Evolutionary conservation across 257 asterid genomes (phyloP).

Genomic region (Solanum ahanhuiri): DNA sequence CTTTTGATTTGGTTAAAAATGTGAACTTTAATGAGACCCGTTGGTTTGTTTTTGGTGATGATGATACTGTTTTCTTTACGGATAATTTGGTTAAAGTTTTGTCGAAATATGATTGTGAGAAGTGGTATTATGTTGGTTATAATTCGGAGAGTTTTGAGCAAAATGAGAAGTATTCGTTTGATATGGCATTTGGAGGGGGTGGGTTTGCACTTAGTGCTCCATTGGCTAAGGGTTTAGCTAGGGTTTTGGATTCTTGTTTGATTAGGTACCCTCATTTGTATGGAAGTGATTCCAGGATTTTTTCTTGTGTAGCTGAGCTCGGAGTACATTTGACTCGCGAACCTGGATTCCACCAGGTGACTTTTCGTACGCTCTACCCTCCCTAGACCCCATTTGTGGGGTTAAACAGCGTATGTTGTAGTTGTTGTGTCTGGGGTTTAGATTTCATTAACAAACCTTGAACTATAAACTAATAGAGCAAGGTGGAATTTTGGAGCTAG

Average conservation of each 20-base stretch:
- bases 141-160: constrained; percentile 67
- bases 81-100: constrained; percentile 48
- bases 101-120: constrained; percentile 45
- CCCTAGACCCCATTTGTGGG: not conserved
- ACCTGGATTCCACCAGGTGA: constrained; percentile 80
- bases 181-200: constrained; percentile 84
- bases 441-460: not conserved
- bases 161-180: constrained; percentile 53
- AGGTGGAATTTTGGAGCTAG: not conserved
- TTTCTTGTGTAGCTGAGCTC: constrained; percentile 67
- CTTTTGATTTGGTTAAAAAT: constrained; percentile 21
- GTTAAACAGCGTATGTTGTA: not conserved
- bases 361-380: not conserved
- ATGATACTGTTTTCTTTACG: constrained; percentile 53
- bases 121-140: constrained; percentile 57
- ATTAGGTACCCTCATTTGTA: constrained; percentile 59
- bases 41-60: constrained; percentile 79
- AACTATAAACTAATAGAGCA: not conserved
- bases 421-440: not conserved
- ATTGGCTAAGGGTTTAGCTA: constrained; percentile 50
- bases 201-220: constrained; percentile 75
- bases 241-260: constrained; percentile 59
- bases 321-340: constrained; percentile 63
- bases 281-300: constrained; percentile 80
- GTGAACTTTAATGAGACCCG: constrained; percentile 19